A percentile compares a stretch with the other conserved stretches of the same genome.
Conservation (phyloP, 768 basidiomycete genomes). For the Rhizopogon rudus region DNA sequence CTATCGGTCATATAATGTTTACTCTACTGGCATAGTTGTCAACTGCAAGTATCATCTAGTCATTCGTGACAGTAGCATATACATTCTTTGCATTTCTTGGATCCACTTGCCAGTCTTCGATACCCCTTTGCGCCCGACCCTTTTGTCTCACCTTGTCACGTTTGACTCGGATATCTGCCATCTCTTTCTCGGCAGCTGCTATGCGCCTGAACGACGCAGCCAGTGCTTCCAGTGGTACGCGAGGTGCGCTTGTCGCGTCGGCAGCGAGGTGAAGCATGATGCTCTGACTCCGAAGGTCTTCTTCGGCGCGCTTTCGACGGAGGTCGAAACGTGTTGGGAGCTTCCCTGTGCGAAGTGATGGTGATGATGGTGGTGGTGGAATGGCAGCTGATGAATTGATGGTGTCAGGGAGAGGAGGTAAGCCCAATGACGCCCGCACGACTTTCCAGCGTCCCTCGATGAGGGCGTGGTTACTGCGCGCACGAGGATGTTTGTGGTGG, state of each 20-base stretch:
- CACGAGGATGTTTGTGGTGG: not conserved
- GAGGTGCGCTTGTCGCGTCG: slow-evolving; percentile 9
- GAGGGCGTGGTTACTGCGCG: not conserved
- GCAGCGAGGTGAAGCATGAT: slow-evolving; percentile 20
- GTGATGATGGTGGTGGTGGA: not conserved
- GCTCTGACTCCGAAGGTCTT: slow-evolving; percentile 8
- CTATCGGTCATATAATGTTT: not conserved
- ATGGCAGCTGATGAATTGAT: slow-evolving; percentile 2
- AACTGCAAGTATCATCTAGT: slow-evolving; percentile 1
- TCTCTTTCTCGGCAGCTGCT: slow-evolving; percentile 6
- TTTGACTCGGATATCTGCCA: not conserved
- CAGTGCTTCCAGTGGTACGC: slow-evolving; percentile 5
- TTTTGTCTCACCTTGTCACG: slow-evolving; percentile 2
- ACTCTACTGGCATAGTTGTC: not conserved
- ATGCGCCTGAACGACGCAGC: not conserved
- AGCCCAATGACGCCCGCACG: slow-evolving; percentile 26
- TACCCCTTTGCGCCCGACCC: not conserved
- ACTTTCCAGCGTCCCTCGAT: slow-evolving; percentile 29
- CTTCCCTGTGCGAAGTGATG: slow-evolving; percentile 1
- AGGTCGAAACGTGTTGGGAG: slow-evolving; percentile 20
- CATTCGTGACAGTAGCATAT: not conserved
- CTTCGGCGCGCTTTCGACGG: slow-evolving; percentile 10
- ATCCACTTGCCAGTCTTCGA: not conserved
- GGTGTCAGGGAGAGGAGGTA: slow-evolving; percentile 19
- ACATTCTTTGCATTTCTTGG: slow-evolving; percentile 1